Evolutionary conservation across 257 asterid genomes (phyloP).

Genomic region (Solanum bulbocastanum): DNA sequence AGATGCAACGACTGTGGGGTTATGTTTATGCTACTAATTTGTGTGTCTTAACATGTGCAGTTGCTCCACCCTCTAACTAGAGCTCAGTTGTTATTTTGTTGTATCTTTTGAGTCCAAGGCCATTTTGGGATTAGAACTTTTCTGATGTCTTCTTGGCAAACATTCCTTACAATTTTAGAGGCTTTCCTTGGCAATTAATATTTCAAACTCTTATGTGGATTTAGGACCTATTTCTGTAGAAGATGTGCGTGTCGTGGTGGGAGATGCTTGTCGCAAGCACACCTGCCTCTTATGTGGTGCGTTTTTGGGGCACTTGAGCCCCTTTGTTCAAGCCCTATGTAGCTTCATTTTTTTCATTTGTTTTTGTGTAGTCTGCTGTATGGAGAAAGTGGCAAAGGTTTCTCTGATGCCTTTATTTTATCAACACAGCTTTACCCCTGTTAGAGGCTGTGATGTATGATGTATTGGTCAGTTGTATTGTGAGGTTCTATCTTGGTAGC

Average conservation of each 20-base stretch:
- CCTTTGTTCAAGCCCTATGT: neutral
- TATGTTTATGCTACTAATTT: slow-evolving; percentile 14
- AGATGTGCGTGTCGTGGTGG: neutral
- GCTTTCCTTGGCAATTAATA: neutral
- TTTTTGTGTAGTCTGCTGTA: neutral
- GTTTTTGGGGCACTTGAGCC: neutral
- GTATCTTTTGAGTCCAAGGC: neutral
- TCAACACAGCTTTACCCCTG: slow-evolving; percentile 6
- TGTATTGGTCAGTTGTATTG: neutral
- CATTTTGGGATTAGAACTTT: slow-evolving; percentile 4
- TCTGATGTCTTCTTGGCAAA: neutral
- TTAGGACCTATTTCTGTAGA: neutral
- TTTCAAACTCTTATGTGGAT: neutral
- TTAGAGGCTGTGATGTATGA: neutral
- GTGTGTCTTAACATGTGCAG: slow-evolving; percentile 22
- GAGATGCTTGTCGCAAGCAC: neutral
- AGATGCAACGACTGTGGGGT: neutral
- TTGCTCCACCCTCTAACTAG: slow-evolving; percentile 11
- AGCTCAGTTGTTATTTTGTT: slow-evolving; percentile 14
- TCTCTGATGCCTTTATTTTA: slow-evolving; percentile 8
- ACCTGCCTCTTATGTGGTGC: slow-evolving; percentile 2
- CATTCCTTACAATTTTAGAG: neutral
- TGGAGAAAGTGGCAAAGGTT: neutral
- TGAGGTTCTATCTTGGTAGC: neutral
- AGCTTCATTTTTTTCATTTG: neutral